Conservation (phyloP, 495 filamentous ascomycete species). For the Aspergillus bridgeri region DNA sequence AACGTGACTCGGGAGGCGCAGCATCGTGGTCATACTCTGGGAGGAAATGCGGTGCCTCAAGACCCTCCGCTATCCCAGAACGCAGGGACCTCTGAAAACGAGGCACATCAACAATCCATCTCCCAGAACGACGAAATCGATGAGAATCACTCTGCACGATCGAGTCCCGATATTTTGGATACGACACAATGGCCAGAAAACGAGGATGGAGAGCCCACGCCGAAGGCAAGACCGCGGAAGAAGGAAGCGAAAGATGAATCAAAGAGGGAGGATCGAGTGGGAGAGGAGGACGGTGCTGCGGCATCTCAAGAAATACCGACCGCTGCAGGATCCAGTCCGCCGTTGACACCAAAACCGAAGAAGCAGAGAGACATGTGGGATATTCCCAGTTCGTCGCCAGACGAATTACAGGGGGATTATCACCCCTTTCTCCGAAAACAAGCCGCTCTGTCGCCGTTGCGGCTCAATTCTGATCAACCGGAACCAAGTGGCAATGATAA, state of each 20-base stretch:
- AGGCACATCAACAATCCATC: not conserved
- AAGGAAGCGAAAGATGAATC: not conserved
- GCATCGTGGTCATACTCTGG: constrained; percentile 2
- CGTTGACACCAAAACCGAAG: constrained; percentile 15
- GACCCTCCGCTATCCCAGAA: not conserved
- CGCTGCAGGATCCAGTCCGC: constrained; percentile 3
- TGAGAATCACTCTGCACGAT: not conserved
- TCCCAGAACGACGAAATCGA: not conserved
- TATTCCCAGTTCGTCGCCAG: constrained; percentile 31
- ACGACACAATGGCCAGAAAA: not conserved
- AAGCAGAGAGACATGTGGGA: constrained; percentile 18
- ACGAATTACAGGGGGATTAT: constrained; percentile 29
- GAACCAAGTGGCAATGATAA: not conserved
- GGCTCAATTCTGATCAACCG: constrained; percentile 1
- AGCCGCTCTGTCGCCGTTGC: constrained; percentile 5
- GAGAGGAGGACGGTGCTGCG: not conserved
- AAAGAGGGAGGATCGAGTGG: not conserved
- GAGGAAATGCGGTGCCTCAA: not conserved
- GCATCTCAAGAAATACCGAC: constrained; percentile 4
- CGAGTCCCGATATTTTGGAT: not conserved
- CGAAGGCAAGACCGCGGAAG: not conserved
- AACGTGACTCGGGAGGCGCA: constrained; percentile 12
- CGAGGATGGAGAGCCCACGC: not conserved
- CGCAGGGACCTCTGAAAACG: not conserved
- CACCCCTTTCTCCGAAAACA: constrained; percentile 11